Conservation (phyloP, 2,329 filamentous ascomycete genomes). For the Aspergillus oerlinghausenensis region DNA sequence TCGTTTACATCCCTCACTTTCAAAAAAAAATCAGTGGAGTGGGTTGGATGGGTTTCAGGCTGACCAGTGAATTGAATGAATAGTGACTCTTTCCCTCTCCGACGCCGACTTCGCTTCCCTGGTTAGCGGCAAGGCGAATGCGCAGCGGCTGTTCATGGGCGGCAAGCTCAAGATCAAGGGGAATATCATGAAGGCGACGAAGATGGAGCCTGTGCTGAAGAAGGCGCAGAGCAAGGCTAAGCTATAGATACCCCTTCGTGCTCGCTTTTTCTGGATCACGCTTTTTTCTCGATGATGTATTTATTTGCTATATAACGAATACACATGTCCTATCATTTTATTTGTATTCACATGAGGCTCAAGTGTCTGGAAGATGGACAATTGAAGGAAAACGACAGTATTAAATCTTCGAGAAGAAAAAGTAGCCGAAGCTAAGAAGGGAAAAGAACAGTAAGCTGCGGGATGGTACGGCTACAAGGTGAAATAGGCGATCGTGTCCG, state of each 20-base stretch:
- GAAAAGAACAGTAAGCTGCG: background rate
- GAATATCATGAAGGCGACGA: constrained; percentile 96
- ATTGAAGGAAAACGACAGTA: background rate
- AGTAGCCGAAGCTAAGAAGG: background rate
- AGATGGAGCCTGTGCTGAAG: constrained; percentile 88
- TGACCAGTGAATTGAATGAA: background rate
- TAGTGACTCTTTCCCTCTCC: constrained; percentile 79
- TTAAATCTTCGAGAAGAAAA: background rate
- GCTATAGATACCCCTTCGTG: constrained; percentile 54
- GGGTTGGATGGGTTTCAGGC: background rate
- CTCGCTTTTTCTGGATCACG: constrained; percentile 1
- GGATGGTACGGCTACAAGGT: constrained; percentile 6
- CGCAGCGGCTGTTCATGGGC: constrained; percentile 94
- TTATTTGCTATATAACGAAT: constrained; percentile 8
- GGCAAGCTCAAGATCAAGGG: constrained; percentile 98
- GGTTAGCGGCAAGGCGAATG: constrained; percentile 82
- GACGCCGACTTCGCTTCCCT: constrained; percentile 85
- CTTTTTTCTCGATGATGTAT: constrained; percentile 5
- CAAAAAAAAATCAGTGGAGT: background rate
- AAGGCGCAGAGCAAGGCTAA: constrained; percentile 82
- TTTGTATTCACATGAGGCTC: background rate
- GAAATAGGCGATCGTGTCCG: constrained; percentile 42
- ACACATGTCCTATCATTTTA: background rate
- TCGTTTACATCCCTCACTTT: constrained; percentile 25
- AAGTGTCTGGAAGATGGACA: background rate